Evolutionary conservation across 2,329 filamentous ascomycete species (phyloP), one percentile per base, ranked within the genome.

Genomic region (Ascochyta rabiei): DNA sequence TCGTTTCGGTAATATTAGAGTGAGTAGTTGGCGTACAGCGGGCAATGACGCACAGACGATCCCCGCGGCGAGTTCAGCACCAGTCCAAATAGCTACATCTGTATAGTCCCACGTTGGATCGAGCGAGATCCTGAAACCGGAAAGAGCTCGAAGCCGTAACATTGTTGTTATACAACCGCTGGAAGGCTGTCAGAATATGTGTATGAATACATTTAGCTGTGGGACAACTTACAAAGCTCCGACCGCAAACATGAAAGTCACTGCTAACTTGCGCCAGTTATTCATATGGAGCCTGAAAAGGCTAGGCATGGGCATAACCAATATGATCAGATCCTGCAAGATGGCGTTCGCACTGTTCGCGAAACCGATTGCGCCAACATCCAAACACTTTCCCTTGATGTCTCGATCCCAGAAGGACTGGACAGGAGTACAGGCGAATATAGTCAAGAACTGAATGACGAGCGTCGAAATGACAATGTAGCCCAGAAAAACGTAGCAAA

Each of bases 21-120:
- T 43, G 10, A 68, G 9, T 0, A 71, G 53, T 18, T 69, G 46
- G 2, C 68, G 66, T 6, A 67, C 57, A 1, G 68, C 56, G 1
- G 68, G 67, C 2, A 70, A 56, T 3, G 60, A 69, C 24, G 66
- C 61, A 38, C 66, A 70, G 3, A 62, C 47, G 8, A 67, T 65
- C 0, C 61, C 60, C 26, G 64, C 54, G 3, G 56, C 61, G 10
- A 70, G 63, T 37, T 71, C 68, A 2, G 68, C 46, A 10, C 59
- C 66, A 4, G 68, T 70, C 66, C 67, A 71, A 4, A 68, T 58
- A 1, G 57, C 60, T 7, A 65, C 53, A 5, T 61, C 50, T 0
- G 62, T 59, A 31, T 70, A 69, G 39, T 68, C 62, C 66, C 63
- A 70, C 2, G 68, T 70, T 18, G 66, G 62, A 18, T 71, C 67